These are phyloP conservation scores for Eragrostis curvula DNA, from an alignment of 176 grass and related monocot species.

Conservation along the genomic window DNA sequence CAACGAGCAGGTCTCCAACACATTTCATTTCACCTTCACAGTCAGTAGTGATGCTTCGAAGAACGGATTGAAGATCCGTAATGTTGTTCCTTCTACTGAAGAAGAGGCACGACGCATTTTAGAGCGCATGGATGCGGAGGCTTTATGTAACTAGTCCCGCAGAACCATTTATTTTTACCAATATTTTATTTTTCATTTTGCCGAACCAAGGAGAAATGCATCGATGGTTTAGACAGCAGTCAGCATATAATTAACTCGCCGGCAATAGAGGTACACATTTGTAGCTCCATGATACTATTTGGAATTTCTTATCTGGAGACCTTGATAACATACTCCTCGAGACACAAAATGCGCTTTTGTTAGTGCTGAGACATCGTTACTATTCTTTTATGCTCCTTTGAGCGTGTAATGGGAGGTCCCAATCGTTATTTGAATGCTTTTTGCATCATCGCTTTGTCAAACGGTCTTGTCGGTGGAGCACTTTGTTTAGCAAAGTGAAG, in stretches of 20 bases:
- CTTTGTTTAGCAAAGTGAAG: background rate
- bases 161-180: background rate
- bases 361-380: background rate
- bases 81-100: constrained; percentile 92
- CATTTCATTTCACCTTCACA: constrained; percentile 94
- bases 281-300: background rate
- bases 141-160: constrained; percentile 40
- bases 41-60: constrained; percentile 62
- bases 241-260: constrained; percentile 35
- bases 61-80: constrained; percentile 76
- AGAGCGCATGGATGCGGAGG: constrained; percentile 80
- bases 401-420: background rate
- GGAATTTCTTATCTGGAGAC: constrained; percentile 13
- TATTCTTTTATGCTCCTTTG: background rate
- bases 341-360: constrained; percentile 52
- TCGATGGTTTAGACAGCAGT: background rate
- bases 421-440: background rate
- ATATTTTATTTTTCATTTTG: constrained; percentile 28
- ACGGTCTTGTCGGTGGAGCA: background rate
- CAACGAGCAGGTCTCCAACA: constrained; percentile 79
- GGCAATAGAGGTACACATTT: constrained; percentile 18
- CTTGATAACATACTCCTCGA: constrained; percentile 47
- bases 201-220: constrained; percentile 6
- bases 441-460: constrained; percentile 26
- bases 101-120: constrained; percentile 81